Conservation (phyloP, 441 rosid species). For the Lepidium campestre region DNA sequence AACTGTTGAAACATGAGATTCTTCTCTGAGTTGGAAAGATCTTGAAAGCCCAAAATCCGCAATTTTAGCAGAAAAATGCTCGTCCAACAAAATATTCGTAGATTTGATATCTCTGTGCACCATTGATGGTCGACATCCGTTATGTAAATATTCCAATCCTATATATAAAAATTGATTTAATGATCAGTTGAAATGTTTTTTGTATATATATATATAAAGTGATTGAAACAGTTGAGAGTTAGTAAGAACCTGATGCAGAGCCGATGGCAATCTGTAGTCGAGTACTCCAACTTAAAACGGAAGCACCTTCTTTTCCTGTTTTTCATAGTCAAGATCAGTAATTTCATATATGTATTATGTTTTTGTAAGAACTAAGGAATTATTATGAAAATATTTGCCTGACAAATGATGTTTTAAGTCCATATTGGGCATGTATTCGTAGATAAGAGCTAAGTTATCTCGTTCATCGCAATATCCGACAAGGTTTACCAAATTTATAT, state of each 20-base stretch:
- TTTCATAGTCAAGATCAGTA: neutral
- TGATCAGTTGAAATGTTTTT: neutral
- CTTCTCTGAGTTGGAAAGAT: neutral
- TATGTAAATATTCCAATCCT: too few species aligned
- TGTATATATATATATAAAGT: neutral
- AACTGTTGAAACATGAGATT: constrained; percentile 27
- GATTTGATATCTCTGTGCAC: too few species aligned
- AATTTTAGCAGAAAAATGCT: too few species aligned
- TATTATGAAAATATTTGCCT: too few species aligned
- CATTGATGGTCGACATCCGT: too few species aligned
- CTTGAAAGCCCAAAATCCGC: too few species aligned
- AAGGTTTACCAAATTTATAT: constrained; percentile 26
- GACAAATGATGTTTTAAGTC: constrained; percentile 22
- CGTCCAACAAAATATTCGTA: too few species aligned
- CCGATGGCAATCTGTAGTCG: constrained; percentile 20
- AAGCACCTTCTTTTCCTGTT: constrained; percentile 17
- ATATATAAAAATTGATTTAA: too few species aligned
- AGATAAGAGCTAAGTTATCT: constrained; percentile 25
- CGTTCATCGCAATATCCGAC: constrained; percentile 34
- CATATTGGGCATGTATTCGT: constrained; percentile 28
- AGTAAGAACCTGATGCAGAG: constrained; percentile 27
- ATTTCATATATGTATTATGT: too few species aligned
- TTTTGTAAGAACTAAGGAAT: too few species aligned
- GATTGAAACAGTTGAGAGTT: neutral
- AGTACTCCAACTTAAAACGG: constrained; percentile 5